A percentile compares a stretch with the other conserved stretches of the same genome.
Evolutionary conservation across 495 filamentous ascomycete genomes (phyloP).

Genomic region (Aspergillus wentii): DNA sequence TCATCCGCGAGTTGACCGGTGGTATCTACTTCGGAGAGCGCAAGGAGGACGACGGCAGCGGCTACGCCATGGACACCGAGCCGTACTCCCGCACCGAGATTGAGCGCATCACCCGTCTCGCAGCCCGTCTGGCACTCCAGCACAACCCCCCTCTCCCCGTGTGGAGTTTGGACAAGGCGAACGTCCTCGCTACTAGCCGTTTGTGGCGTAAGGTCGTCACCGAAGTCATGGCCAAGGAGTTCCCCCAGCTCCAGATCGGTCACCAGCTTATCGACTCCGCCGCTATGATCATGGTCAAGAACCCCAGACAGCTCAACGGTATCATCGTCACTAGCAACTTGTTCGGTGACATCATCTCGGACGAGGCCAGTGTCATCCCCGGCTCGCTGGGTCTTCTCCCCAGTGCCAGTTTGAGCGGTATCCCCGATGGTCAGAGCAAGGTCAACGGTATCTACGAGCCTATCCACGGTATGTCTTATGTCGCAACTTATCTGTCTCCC

Average conservation of each 20-base stretch:
- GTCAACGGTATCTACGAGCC: slow-evolving; percentile 88
- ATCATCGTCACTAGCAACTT: slow-evolving; percentile 92
- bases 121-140: slow-evolving; percentile 75
- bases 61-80: slow-evolving; percentile 82
- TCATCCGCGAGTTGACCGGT: slow-evolving; percentile 90
- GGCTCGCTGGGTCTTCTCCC: slow-evolving; percentile 87
- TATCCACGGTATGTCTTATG: slow-evolving; percentile 78
- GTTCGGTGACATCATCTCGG: slow-evolving; percentile 94
- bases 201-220: slow-evolving; percentile 87
- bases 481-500: too few species aligned
- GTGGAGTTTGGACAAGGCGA: slow-evolving; percentile 93
- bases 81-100: slow-evolving; percentile 85
- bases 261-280: slow-evolving; percentile 96
- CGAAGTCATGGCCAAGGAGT: slow-evolving; percentile 76
- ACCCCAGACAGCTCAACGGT: slow-evolving; percentile 84
- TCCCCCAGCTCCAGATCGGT: slow-evolving; percentile 75
- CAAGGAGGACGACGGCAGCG: slow-evolving; percentile 72
- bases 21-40: slow-evolving; percentile 97
- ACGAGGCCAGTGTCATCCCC: slow-evolving; percentile 95
- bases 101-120: slow-evolving; percentile 82
- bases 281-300: slow-evolving; percentile 97
- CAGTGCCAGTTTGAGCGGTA: slow-evolving; percentile 79
- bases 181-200: slow-evolving; percentile 85
- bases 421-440: slow-evolving; percentile 64
- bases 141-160: slow-evolving; percentile 77